A percentile compares a stretch with the other conserved stretches of the same genome.
Conservation (phyloP, 768 basidiomycete species). For the Holtermannia corniformis region DNA sequence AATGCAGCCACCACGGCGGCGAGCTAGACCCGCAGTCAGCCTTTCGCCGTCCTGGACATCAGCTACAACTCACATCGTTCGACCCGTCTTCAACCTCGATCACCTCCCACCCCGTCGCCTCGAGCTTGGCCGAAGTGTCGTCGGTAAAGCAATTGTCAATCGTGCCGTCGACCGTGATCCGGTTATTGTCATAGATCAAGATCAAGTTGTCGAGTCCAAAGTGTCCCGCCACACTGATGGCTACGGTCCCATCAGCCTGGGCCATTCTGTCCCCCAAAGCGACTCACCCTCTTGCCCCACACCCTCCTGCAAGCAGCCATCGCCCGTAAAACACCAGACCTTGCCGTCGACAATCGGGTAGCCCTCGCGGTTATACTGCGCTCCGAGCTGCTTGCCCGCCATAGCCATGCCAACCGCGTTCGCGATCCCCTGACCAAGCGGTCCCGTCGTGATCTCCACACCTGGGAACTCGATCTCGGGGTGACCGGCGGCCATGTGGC, state of each 20-base stretch:
- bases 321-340: constrained; percentile 40
- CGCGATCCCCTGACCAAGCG: constrained; percentile 40
- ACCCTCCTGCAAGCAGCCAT: constrained; percentile 41
- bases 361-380: constrained; percentile 32
- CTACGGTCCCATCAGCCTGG: constrained; percentile 9
- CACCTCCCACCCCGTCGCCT: constrained; percentile 33
- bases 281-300: constrained; percentile 39
- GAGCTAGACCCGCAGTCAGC: constrained; percentile 14
- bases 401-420: constrained; percentile 40
- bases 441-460: constrained; percentile 38
- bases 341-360: constrained; percentile 26
- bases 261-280: no score
- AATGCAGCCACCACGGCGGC: constrained; percentile 29
- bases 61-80: constrained; percentile 26
- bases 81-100: constrained; percentile 37
- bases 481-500: constrained; percentile 38
- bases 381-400: constrained; percentile 33
- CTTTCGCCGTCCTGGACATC: neutral
- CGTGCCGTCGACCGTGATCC: constrained; percentile 36
- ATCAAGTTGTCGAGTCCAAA: constrained; percentile 38
- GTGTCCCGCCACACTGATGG: constrained; percentile 38
- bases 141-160: constrained; percentile 40
- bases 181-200: constrained; percentile 40
- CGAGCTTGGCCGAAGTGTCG: constrained; percentile 37
- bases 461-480: constrained; percentile 39